Percentiles rank a stretch among this genome's conserved stretches.
Conservation (phyloP, 1,139 yeast species). For the Yamadazyma pseudoaaseri region DNA sequence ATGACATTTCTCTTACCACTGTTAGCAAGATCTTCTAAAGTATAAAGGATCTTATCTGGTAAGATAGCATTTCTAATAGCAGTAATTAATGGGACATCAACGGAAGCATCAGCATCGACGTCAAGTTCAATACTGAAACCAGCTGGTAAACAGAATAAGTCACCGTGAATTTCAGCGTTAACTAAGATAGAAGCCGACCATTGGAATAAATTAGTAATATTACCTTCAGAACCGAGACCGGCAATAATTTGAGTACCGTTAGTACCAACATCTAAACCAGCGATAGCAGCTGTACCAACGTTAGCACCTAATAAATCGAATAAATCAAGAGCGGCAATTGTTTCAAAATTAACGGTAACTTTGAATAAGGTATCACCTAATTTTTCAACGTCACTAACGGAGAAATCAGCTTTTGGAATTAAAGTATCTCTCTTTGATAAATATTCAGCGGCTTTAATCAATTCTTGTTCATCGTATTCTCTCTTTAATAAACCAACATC, state of each 20-base stretch:
- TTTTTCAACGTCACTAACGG: slow-evolving; percentile 25
- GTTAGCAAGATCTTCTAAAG: slow-evolving; percentile 11
- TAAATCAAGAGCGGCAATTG: slow-evolving; percentile 21
- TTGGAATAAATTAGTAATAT: slow-evolving; percentile 24
- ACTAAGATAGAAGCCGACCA: slow-evolving; percentile 28
- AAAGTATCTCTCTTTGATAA: slow-evolving; percentile 13
- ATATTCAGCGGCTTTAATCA: slow-evolving; percentile 1
- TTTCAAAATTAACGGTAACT: slow-evolving; percentile 26
- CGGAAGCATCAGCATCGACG: slow-evolving; percentile 16
- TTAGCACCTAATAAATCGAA: slow-evolving; percentile 22
- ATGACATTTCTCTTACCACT: slow-evolving; percentile 14
- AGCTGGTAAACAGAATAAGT: slow-evolving; percentile 30
- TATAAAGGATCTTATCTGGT: slow-evolving; percentile 11
- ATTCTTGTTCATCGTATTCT: slow-evolving; percentile 2
- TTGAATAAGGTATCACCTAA: slow-evolving; percentile 25
- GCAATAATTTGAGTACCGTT: slow-evolving; percentile 15
- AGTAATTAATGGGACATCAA: slow-evolving; percentile 18
- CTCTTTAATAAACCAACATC: slow-evolving; percentile 13
- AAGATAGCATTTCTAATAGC: slow-evolving; percentile 15
- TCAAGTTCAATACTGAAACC: slow-evolving; percentile 25
- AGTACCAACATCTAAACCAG: slow-evolving; percentile 17
- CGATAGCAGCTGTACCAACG: slow-evolving; percentile 19
- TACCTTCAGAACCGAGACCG: slow-evolving; percentile 18
- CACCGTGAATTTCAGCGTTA: slow-evolving; percentile 18
- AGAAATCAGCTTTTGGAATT: slow-evolving; percentile 29